Evolutionary conservation across 106 monocot genomes (phyloP).

Genomic region (Dendrobium huoshanense): DNA sequence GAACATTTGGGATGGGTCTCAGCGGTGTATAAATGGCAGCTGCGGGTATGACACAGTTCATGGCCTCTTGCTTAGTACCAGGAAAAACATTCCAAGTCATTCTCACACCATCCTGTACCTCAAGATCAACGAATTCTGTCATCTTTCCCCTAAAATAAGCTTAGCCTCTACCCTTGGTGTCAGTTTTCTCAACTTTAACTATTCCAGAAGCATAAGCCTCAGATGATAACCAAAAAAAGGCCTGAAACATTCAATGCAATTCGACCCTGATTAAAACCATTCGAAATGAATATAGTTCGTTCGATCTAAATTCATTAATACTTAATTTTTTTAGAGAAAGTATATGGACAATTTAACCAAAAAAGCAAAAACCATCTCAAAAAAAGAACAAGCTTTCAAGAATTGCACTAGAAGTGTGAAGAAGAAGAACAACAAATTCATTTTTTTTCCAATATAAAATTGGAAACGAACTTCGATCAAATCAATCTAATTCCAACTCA

Average conservation of each 20-base stretch:
- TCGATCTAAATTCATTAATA: not conserved
- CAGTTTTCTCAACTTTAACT: not conserved
- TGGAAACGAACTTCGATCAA: not conserved
- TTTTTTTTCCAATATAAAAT: not conserved
- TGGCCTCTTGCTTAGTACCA: conserved; percentile 64
- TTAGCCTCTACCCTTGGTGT: not conserved
- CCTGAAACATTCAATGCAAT: not conserved
- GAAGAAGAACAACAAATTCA: not conserved
- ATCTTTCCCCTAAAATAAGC: conserved; percentile 21
- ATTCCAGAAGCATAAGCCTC: not conserved
- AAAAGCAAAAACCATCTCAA: not conserved
- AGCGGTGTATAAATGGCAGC: conserved; percentile 83
- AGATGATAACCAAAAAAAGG: not conserved
- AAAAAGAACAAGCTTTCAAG: not conserved
- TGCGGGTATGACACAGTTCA: conserved; percentile 56
- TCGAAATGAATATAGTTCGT: not conserved
- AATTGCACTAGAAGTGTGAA: not conserved
- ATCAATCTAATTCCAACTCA: not conserved
- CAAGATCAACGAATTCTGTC: conserved; percentile 81
- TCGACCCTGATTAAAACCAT: not conserved
- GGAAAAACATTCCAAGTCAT: conserved; percentile 97
- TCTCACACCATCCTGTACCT: conserved; percentile 78
- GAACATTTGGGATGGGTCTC: conserved; percentile 40
- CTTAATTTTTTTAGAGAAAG: not conserved
- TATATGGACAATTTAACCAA: not conserved